phyloP scores from a whole-genome alignment of 768 basidiomycete genomes.

The Podaxis rugospora region DNA sequence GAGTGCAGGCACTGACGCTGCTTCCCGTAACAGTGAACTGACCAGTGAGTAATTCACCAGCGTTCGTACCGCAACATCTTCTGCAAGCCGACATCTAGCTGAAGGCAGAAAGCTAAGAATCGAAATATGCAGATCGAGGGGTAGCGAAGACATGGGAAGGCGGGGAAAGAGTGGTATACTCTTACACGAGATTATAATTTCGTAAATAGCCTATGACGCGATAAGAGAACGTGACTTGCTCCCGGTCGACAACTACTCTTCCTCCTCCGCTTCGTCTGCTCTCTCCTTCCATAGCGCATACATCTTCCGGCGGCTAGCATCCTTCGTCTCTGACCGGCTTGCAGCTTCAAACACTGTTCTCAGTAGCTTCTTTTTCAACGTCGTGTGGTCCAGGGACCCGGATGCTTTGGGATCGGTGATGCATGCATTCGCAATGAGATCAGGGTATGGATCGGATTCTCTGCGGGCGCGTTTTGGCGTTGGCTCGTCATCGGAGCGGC shows the following conservation, averaged over 20 bases:
- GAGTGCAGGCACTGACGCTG: constrained; percentile 33
- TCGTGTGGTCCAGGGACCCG: constrained; percentile 26
- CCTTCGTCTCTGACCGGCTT: constrained; percentile 47
- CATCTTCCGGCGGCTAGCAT: constrained; percentile 35
- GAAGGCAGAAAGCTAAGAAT: constrained; percentile 20
- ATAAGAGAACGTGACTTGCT: constrained; percentile 2
- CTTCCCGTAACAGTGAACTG: constrained; percentile 37
- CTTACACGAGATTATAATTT: not conserved
- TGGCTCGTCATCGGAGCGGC: constrained; percentile 30
- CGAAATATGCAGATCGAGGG: constrained; percentile 25
- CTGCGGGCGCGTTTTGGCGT: constrained; percentile 45
- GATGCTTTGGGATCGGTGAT: constrained; percentile 35
- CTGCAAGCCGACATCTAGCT: constrained; percentile 12
- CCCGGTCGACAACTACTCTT: constrained; percentile 15
- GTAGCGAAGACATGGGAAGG: constrained; percentile 16
- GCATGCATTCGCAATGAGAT: constrained; percentile 53
- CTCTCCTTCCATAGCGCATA: constrained; percentile 75
- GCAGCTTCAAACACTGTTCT: constrained; percentile 69
- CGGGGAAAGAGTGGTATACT: not conserved
- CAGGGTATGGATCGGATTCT: constrained; percentile 30
- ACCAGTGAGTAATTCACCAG: constrained; percentile 36
- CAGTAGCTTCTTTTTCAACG: constrained; percentile 54
- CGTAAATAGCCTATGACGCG: not conserved
- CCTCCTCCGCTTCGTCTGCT: constrained; percentile 37
- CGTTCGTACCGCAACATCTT: constrained; percentile 22